A percentile compares a stretch with the other conserved stretches of the same genome.
phyloP scores from a whole-genome alignment of 2,329 filamentous ascomycete species.

The Cordyceps tenuipes region DNA sequence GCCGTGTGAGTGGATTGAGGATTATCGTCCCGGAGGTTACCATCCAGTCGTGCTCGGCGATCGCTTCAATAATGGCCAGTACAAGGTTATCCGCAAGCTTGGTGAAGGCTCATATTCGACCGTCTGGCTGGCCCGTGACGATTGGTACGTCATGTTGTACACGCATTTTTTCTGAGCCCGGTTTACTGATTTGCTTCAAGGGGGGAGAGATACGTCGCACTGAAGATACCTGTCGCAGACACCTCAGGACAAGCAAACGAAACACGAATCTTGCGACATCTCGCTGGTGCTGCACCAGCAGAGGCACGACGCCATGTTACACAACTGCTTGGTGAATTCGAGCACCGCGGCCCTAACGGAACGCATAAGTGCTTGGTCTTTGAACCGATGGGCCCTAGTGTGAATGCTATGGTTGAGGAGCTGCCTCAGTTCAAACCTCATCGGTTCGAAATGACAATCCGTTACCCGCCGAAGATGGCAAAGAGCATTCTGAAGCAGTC shows the following conservation, averaged over 20 bases:
- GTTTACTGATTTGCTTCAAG: slow-evolving; percentile 11
- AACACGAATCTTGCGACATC: slow-evolving; percentile 16
- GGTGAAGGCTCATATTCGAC: slow-evolving; percentile 37
- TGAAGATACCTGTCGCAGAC: slow-evolving; percentile 18
- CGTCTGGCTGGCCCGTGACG: slow-evolving; percentile 35
- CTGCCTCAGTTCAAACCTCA: slow-evolving; percentile 24
- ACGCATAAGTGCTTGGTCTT: slow-evolving; percentile 24
- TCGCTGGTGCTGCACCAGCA: slow-evolving; percentile 15
- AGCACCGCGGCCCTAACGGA: slow-evolving; percentile 25
- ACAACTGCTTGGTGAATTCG: slow-evolving; percentile 20
- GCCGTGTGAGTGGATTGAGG: too few relatives aligned
- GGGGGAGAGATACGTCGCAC: slow-evolving; percentile 20
- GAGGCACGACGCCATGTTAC: slow-evolving; percentile 23
- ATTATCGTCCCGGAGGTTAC: too few relatives aligned
- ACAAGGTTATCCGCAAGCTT: slow-evolving; percentile 16
- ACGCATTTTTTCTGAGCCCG: background rate
- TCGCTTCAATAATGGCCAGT: too few relatives aligned
- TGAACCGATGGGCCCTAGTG: slow-evolving; percentile 28
- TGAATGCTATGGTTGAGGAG: slow-evolving; percentile 30
- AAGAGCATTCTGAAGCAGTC: slow-evolving; percentile 32
- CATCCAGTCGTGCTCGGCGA: too few relatives aligned
- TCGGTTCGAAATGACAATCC: slow-evolving; percentile 19
- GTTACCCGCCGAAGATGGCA: slow-evolving; percentile 31
- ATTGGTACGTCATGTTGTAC: slow-evolving; percentile 15
- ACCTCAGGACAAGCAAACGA: slow-evolving; percentile 14